phyloP scores from a whole-genome alignment of 1,284 basidiomycete species.

The Sporisorium reilianum region DNA sequence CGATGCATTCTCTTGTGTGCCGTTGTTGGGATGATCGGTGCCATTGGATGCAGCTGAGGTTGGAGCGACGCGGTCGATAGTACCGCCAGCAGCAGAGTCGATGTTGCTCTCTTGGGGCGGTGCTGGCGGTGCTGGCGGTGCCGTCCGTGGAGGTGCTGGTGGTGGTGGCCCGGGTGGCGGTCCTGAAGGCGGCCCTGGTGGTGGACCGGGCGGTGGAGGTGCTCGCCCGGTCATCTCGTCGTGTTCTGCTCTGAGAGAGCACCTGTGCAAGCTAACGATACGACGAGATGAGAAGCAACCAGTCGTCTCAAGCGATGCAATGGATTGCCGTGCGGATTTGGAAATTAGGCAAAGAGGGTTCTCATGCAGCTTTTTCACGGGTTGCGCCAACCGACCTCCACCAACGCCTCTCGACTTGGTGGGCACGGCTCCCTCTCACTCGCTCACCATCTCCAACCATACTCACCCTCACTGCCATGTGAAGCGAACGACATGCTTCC shows the following conservation, averaged over 20 bases:
- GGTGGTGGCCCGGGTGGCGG: constrained; percentile 49
- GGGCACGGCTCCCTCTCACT: background rate
- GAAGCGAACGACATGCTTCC: constrained; percentile 29
- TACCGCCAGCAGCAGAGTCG: no score
- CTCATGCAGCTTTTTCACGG: constrained; percentile 15
- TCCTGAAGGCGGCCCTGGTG: constrained; percentile 28
- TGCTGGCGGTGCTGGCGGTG: no score
- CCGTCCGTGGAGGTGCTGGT: constrained; percentile 35
- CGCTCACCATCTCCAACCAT: background rate
- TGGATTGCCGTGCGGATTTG: background rate
- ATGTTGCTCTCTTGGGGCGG: background rate
- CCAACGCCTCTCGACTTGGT: background rate
- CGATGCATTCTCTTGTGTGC: background rate
- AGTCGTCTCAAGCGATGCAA: no score
- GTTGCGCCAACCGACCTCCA: background rate
- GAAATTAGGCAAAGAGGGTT: constrained; percentile 6
- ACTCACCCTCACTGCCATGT: constrained; percentile 8
- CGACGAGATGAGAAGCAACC: background rate
- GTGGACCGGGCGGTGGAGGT: constrained; percentile 26
- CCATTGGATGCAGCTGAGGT: background rate
- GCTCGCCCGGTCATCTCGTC: constrained; percentile 32
- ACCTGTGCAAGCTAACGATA: background rate
- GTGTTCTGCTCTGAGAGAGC: background rate
- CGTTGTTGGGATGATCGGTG: background rate
- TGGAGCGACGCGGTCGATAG: background rate